Percentiles rank a stretch among this genome's conserved stretches.
Conservation (phyloP, 2,329 filamentous ascomycete genomes). For the Arachnopeziza araneosa region DNA sequence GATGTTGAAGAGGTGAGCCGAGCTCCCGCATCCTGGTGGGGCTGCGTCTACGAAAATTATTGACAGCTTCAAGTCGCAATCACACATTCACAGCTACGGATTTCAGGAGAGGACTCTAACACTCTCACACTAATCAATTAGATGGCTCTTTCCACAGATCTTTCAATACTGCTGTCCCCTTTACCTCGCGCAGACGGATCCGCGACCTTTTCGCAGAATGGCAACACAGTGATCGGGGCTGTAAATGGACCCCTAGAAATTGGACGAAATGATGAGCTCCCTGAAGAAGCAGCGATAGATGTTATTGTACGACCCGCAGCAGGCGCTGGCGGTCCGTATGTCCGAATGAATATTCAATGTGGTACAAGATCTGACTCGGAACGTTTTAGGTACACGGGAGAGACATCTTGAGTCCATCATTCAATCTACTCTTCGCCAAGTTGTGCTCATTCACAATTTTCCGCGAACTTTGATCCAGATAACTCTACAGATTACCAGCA, state of each 20-base stretch:
- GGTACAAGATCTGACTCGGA: constrained; percentile 7
- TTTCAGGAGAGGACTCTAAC: not conserved
- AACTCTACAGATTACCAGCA: constrained; percentile 68
- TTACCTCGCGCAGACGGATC: constrained; percentile 74
- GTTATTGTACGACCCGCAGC: constrained; percentile 82
- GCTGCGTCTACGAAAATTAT: not conserved
- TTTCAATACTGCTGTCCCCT: constrained; percentile 43
- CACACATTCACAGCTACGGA: not conserved
- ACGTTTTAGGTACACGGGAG: constrained; percentile 55
- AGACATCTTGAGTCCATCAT: constrained; percentile 76
- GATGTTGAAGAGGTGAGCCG: too few relatives aligned
- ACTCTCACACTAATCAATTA: not conserved
- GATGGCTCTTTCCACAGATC: constrained; percentile 44
- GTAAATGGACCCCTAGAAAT: constrained; percentile 94
- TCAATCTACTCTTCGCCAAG: constrained; percentile 64
- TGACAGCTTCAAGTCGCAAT: not conserved
- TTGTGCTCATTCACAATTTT: constrained; percentile 70
- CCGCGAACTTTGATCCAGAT: constrained; percentile 75
- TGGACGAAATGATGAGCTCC: constrained; percentile 78
- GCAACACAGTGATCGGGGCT: constrained; percentile 76
- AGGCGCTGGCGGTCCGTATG: constrained; percentile 67
- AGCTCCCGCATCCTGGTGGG: not conserved
- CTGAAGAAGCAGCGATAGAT: constrained; percentile 86
- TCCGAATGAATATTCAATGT: constrained; percentile 1
- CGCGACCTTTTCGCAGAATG: constrained; percentile 66